phyloP scores from a whole-genome alignment of 2,329 filamentous ascomycete species.

The Hypoxylon sp. region DNA sequence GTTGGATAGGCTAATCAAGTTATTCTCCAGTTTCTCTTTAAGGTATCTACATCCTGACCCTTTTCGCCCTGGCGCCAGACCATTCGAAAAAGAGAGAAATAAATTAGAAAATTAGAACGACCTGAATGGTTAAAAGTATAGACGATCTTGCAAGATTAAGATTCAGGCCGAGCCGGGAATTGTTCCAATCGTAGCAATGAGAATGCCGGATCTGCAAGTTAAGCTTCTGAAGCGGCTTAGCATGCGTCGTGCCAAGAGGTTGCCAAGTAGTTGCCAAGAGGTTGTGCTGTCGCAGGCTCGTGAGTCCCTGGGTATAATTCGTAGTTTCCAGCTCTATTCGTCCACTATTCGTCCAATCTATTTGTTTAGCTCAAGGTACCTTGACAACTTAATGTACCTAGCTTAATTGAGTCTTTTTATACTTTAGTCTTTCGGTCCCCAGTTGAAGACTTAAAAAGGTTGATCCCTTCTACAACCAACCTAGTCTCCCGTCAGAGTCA shows the following conservation, averaged over 20 bases:
- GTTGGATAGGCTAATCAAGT: no score
- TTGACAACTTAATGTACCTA: no score
- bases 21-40: no score
- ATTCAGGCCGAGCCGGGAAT: conserved; percentile 18
- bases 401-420: no score
- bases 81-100: no score
- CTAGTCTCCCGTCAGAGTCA: conserved; percentile 9
- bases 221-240: conserved; percentile 25
- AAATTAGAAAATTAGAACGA: conserved; percentile 27
- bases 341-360: background rate
- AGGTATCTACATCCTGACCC: no score
- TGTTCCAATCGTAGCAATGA: background rate
- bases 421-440: background rate
- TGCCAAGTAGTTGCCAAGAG: conserved; percentile 24
- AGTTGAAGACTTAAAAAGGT: conserved; percentile 1
- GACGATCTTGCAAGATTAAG: conserved; percentile 28
- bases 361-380: no score
- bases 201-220: conserved; percentile 27
- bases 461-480: conserved; percentile 30
- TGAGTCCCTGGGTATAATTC: conserved; percentile 1
- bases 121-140: conserved; percentile 25
- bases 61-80: no score
- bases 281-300: conserved; percentile 20
- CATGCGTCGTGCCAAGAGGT: conserved; percentile 27
- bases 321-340: conserved; percentile 1